Evolutionary conservation across 2,329 filamentous ascomycete species (phyloP).

Genomic region (Clonostachys byssicola): DNA sequence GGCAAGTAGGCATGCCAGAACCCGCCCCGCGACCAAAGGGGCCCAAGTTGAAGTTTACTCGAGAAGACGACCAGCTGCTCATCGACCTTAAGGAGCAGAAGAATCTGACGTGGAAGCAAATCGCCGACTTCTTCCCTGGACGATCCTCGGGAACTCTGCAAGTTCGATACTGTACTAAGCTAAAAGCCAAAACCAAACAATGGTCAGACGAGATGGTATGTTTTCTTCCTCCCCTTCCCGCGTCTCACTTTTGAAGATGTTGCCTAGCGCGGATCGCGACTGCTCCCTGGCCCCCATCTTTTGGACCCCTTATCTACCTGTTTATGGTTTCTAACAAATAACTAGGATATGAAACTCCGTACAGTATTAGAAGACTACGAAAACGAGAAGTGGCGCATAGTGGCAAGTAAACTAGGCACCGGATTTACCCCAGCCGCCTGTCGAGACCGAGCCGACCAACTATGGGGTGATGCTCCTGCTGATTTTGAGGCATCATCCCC

Average conservation of each 20-base stretch:
- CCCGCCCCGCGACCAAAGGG: slow-evolving; percentile 78
- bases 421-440: slow-evolving; percentile 87
- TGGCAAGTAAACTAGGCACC: slow-evolving; percentile 84
- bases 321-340: not conserved
- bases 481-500: slow-evolving; percentile 49
- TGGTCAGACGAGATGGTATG: slow-evolving; percentile 93
- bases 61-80: slow-evolving; percentile 83
- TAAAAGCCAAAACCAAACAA: slow-evolving; percentile 88
- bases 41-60: slow-evolving; percentile 90
- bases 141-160: slow-evolving; percentile 87
- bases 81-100: slow-evolving; percentile 93
- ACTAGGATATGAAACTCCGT: slow-evolving; percentile 71
- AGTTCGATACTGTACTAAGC: slow-evolving; percentile 90
- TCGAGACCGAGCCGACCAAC: slow-evolving; percentile 70
- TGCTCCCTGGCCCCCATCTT: too few relatives aligned
- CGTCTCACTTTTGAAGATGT: too few relatives aligned
- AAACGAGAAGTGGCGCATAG: slow-evolving; percentile 88
- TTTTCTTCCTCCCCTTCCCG: slow-evolving; percentile 2
- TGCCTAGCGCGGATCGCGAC: too few relatives aligned
- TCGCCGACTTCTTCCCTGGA: slow-evolving; percentile 92
- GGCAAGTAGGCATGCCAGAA: slow-evolving; percentile 79
- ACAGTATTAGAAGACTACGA: slow-evolving; percentile 80
- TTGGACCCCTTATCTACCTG: not conserved
- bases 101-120: slow-evolving; percentile 95
- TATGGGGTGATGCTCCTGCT: slow-evolving; percentile 38